Evolutionary conservation across 2,329 filamentous ascomycete genomes (phyloP).

Genomic region (Fusarium sterilihyphosum): DNA sequence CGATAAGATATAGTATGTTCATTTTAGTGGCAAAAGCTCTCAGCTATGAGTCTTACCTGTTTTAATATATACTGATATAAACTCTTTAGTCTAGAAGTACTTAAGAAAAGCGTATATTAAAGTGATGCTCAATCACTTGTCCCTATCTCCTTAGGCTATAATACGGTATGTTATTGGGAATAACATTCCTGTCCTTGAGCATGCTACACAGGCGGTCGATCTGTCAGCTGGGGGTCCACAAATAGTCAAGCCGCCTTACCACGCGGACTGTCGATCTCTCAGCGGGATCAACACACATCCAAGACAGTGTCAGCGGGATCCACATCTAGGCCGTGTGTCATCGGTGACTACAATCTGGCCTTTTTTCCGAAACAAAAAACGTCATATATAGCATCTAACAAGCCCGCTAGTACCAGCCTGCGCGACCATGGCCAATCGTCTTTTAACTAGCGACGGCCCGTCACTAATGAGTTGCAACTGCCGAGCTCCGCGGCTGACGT

Average conservation of each 20-base stretch:
- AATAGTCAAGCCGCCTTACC: neutral
- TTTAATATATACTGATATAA: neutral
- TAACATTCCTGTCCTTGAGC: neutral
- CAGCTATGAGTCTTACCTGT: neutral
- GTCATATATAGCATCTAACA: neutral
- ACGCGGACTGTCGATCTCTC: neutral
- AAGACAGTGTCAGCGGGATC: neutral
- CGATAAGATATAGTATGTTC: fast-evolving
- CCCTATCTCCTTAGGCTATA: neutral
- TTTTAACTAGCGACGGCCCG: neutral
- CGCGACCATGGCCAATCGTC: neutral
- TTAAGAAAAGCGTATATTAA: neutral
- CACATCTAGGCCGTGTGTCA: neutral
- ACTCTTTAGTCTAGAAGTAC: neutral
- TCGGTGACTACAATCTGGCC: neutral
- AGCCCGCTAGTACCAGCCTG: neutral
- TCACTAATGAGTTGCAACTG: neutral
- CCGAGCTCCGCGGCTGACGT: neutral
- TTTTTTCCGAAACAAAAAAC: neutral
- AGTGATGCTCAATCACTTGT: fast-evolving
- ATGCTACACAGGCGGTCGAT: neutral
- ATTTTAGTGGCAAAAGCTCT: fast-evolving
- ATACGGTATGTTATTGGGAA: neutral
- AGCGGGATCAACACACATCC: neutral
- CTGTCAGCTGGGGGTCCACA: neutral